Evolutionary conservation across 495 filamentous ascomycete genomes (phyloP), one percentile per base, ranked within the genome.

Genomic region (Venustampulla echinocandica): DNA sequence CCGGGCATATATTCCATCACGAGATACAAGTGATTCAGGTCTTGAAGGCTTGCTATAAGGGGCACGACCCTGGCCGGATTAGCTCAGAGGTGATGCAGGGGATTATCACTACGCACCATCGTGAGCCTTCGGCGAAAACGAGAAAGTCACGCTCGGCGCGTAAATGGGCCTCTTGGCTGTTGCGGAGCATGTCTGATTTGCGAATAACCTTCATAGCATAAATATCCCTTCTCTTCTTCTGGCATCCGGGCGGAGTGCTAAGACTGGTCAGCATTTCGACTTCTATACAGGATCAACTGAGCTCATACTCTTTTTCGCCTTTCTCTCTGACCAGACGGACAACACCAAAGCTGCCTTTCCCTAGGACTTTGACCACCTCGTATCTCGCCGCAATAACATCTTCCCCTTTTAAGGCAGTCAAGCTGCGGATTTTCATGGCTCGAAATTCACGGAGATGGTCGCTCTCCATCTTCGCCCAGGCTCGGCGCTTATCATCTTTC

Each of bases 1-100:
- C 90, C 90, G 5, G 93, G 81, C 86, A 94, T 93, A 58, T 94
- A 97, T 47, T 97, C 89, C 88, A 95, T 95, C 46, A 94, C 83
- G 10, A 97, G 77, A 57, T 95, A 95, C 20, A 97, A 69, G 55
- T 87, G 84, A 14, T 74, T 73, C 25, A 71, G 67, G 61, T 97
- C 90, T 60, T 97, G 87, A 56, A 97, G 95, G 55, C 85, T 90
- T 39, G 85, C 75, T 47, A 95, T 76, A 27, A 97, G 72, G 13
- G 88, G 84, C 19, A 97, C 85, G 34, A 95, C 80, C 74, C 73
- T 76, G 28, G 1, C 21, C 44, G 4, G 19, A 30, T 47, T 23
- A 44, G 14, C 5, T 17, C 14, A 18, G 27, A 23, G 14, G 10
- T 25, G 3, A 37, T 15, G 18, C 15, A 35, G 25, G 19, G 15